phyloP scores from a whole-genome alignment of 2,329 filamentous ascomycete genomes.

The Nemania serpens region DNA sequence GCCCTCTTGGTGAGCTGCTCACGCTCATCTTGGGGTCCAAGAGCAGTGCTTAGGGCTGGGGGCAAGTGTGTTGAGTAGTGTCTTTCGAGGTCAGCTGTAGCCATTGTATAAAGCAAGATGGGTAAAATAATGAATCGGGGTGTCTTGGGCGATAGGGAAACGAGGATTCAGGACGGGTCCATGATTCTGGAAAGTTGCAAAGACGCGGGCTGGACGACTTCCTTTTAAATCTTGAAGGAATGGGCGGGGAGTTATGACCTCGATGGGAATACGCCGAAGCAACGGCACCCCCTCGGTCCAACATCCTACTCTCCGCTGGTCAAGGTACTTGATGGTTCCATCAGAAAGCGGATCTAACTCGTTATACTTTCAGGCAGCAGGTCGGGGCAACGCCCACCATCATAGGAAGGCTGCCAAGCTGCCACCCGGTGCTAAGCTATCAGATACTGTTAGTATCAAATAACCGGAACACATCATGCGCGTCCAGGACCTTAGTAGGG shows the following conservation, averaged over 20 bases:
- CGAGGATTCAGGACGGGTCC: neutral
- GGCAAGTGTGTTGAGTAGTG: conserved; percentile 9
- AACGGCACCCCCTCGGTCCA: neutral
- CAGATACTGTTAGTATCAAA: neutral
- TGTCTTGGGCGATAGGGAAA: neutral
- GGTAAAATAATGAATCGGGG: neutral
- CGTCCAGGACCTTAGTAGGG: too few relatives aligned
- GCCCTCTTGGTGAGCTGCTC: conserved; percentile 34
- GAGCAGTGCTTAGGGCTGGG: neutral
- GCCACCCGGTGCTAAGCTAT: neutral
- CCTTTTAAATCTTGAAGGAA: conserved; percentile 8
- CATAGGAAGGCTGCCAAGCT: neutral
- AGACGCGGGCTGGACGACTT: neutral
- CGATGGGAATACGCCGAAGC: neutral
- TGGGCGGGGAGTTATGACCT: neutral
- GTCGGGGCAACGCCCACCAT: neutral
- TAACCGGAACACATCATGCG: too few relatives aligned
- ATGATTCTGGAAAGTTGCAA: neutral
- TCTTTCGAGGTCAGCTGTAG: conserved; percentile 28
- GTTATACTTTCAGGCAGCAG: neutral
- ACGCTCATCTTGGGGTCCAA: conserved; percentile 29
- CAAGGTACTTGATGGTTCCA: neutral
- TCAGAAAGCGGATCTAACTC: neutral
- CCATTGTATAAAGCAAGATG: neutral
- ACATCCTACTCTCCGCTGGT: neutral